Evolutionary conservation across 2,329 filamentous ascomycete species (phyloP), one percentile per base, ranked within the genome.

Genomic region (Neofusicoccum umdonicola): DNA sequence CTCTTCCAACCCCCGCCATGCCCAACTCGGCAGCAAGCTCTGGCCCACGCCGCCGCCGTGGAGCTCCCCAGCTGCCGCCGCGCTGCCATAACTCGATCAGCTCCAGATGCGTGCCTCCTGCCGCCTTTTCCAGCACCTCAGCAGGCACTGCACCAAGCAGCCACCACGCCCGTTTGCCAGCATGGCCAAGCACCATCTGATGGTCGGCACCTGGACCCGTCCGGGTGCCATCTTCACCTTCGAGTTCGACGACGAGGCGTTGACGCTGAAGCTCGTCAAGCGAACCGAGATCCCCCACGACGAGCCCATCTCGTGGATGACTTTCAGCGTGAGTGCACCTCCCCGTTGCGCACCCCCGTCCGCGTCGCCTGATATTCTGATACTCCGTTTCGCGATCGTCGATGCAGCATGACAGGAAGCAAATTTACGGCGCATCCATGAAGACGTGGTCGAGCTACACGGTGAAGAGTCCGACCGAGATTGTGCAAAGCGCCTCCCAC

Each of bases 261-360:
- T 93, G 68, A 89, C 88, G 6, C 79, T 96, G 66, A 85, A 89
- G 69, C 79, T 95, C 72, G 80, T 96, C 73, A 93, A 94, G 81
- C 88, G 89, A 71, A 95, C 91, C 1, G 87, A 88, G 65, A 95
- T 96, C 64, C 89, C 91, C 4, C 79, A 90, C 61, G 90, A 94
- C 68, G 91, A 96, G 78, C 91, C 92, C 7, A 95, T 96, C 69
- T 96, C 92, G 66, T 96, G 92, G 92, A 94, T 96, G 90, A 89
- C 91, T 15, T 94, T 96, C 73, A 90, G 92, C 76, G 91, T 92
- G 81, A 79, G 89, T 66, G 37, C 35, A 12, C 56, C 19, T 39
- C 12, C 12, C 8, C n/a, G n/a, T 34, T 31, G 27, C 27, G 27
- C 15, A 6, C 6, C 37, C 39, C 56, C n/a, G 27, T 41, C 54